A percentile compares a stretch with the other conserved stretches of the same genome.
phyloP scores from a whole-genome alignment of 805 yeast genomes.

The Metschnikowia aberdeeniae region DNA sequence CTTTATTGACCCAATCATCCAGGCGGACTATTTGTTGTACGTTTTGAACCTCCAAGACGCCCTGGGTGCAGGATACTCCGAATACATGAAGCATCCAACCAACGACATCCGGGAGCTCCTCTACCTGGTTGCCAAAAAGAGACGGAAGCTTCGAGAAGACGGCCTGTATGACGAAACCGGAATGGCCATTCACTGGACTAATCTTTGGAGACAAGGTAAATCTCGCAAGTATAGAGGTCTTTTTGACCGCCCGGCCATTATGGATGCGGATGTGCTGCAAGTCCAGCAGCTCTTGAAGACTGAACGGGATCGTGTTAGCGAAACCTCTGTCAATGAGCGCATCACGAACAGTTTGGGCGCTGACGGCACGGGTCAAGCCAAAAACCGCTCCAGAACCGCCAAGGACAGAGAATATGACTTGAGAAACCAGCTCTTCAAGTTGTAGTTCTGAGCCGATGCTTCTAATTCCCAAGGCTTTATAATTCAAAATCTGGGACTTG shows the following conservation, averaged over 20 bases:
- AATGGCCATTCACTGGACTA: slow-evolving; percentile 61
- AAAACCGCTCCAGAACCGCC: slow-evolving; percentile 38
- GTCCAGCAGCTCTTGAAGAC: slow-evolving; percentile 21
- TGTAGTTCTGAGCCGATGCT: slow-evolving; percentile 9
- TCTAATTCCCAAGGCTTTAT: not conserved
- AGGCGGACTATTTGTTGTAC: slow-evolving; percentile 80
- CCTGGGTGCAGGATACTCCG: slow-evolving; percentile 40
- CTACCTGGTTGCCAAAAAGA: slow-evolving; percentile 41
- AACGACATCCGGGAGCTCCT: slow-evolving; percentile 63
- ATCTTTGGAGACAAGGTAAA: slow-evolving; percentile 57
- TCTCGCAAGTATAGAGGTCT: slow-evolving; percentile 27
- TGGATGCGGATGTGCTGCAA: slow-evolving; percentile 25
- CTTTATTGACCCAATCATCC: slow-evolving; percentile 76
- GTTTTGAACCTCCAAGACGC: slow-evolving; percentile 63
- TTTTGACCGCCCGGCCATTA: slow-evolving; percentile 34
- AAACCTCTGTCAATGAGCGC: slow-evolving; percentile 25
- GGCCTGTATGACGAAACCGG: slow-evolving; percentile 50
- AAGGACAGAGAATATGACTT: slow-evolving; percentile 42
- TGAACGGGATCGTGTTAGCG: slow-evolving; percentile 29
- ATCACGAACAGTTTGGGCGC: slow-evolving; percentile 35
- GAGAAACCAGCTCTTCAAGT: slow-evolving; percentile 35
- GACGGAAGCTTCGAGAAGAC: slow-evolving; percentile 31
- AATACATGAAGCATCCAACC: slow-evolving; percentile 58
- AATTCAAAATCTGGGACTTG: slow-evolving; percentile 24
- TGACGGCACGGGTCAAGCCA: slow-evolving; percentile 35